Conservation (phyloP, 306 rosid species). For the Lupinus albus region DNA sequence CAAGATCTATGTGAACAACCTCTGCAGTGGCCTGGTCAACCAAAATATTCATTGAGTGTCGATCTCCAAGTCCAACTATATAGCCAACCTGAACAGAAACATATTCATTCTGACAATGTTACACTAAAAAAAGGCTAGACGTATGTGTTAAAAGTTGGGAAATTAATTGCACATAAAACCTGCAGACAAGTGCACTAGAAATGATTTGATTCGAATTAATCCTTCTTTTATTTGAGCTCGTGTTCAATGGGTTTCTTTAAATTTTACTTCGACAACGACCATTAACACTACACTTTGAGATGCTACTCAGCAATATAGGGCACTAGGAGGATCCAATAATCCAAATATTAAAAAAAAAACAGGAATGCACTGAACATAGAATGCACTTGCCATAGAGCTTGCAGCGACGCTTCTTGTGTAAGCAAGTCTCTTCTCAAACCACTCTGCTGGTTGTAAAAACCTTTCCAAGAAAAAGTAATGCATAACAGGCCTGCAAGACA, state of each 20-base stretch:
- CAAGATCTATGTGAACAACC: constrained; percentile 97
- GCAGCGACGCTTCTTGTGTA: constrained; percentile 91
- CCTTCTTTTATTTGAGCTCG: constrained; percentile 12
- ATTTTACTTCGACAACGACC: constrained; percentile 18
- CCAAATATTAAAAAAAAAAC: constrained; percentile 20
- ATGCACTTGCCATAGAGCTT: constrained; percentile 83
- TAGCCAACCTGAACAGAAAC: constrained; percentile 73
- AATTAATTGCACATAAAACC: constrained; percentile 16
- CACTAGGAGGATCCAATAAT: constrained; percentile 14
- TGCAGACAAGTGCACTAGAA: constrained; percentile 18
- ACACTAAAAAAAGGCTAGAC: constrained; percentile 1
- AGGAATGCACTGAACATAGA: constrained; percentile 26
- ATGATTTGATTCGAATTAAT: constrained; percentile 33
- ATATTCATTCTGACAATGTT: constrained; percentile 18
- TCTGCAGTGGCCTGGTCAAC: constrained; percentile 92
- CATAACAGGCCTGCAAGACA: constrained; percentile 85
- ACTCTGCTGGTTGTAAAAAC: constrained; percentile 84
- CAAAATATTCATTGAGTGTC: constrained; percentile 88
- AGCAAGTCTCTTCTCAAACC: constrained; percentile 97
- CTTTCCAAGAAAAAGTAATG: constrained; percentile 96
- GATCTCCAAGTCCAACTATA: constrained; percentile 92
- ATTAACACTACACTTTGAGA: background rate
- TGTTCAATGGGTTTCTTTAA: constrained; percentile 24
- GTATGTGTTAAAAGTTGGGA: constrained; percentile 21
- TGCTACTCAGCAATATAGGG: constrained; percentile 20